Conservation (phyloP, 1,139 yeast genomes). For the Neolecta irregularis region DNA sequence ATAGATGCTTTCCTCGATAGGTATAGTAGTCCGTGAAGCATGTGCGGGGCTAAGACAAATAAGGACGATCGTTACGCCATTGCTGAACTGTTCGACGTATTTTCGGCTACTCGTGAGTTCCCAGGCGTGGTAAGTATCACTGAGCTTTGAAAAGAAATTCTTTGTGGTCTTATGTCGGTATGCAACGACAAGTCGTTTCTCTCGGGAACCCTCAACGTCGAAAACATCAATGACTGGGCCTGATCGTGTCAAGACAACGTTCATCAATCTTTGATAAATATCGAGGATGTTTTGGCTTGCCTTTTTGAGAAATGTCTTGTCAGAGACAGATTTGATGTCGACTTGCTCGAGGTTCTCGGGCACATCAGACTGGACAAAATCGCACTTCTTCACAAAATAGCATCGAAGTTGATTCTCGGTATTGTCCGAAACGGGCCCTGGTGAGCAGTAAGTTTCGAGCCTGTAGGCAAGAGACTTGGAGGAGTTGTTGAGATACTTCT, state of each 20-base stretch:
- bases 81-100: conserved; percentile 85
- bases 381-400: conserved; percentile 73
- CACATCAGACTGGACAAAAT: conserved; percentile 34
- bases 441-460: conserved; percentile 71
- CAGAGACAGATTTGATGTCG: conserved; percentile 56
- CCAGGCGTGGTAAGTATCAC: conserved; percentile 66
- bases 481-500: conserved; percentile 53
- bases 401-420: conserved; percentile 46
- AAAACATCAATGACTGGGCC: conserved; percentile 72
- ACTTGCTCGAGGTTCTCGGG: conserved; percentile 18
- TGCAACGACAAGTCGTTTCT: conserved; percentile 78
- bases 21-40: conserved; percentile 24
- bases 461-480: conserved; percentile 41
- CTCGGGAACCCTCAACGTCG: conserved; percentile 60
- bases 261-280: conserved; percentile 58
- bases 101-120: conserved; percentile 74
- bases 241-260: conserved; percentile 54
- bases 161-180: conserved; percentile 74
- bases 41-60: conserved; percentile 52
- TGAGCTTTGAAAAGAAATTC: conserved; percentile 74
- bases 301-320: conserved; percentile 59
- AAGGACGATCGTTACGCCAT: conserved; percentile 75
- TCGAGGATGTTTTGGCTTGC: conserved; percentile 67
- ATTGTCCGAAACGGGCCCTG: conserved; percentile 35
- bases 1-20: conserved; percentile 57